These are phyloP conservation scores for Suillus fuscotomentosus DNA, from an alignment of 768 basidiomycete species.

Conservation along the genomic window DNA sequence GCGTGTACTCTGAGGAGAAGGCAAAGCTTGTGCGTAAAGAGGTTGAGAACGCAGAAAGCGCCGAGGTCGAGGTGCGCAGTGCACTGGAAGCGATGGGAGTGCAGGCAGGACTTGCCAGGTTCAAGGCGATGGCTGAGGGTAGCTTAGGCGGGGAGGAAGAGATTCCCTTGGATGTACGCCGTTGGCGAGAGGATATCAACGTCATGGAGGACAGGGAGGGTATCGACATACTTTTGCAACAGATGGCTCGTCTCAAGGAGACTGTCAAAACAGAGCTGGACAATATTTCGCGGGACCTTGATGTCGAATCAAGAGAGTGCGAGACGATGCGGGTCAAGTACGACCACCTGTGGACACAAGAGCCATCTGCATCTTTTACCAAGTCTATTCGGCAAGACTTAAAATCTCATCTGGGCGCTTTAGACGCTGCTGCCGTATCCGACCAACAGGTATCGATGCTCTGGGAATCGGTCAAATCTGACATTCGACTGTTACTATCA, in stretches of 20 bases:
- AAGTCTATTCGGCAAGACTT: conserved; percentile 75
- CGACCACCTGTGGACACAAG: conserved; percentile 83
- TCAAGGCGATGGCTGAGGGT: conserved; percentile 68
- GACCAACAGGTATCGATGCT: conserved; percentile 73
- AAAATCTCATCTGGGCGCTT: conserved; percentile 66
- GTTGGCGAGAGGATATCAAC: conserved; percentile 73
- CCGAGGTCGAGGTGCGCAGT: conserved; percentile 77
- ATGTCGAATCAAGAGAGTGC: conserved; percentile 82
- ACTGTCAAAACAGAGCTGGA: conserved; percentile 63
- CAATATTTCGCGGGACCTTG: conserved; percentile 61
- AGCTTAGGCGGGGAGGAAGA: conserved; percentile 62
- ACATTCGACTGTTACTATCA: conserved; percentile 62
- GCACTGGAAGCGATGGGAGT: conserved; percentile 82
- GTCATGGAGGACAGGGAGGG: conserved; percentile 66
- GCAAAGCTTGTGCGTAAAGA: conserved; percentile 90
- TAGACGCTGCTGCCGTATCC: conserved; percentile 75
- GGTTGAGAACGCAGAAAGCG: conserved; percentile 81
- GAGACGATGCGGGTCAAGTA: conserved; percentile 87
- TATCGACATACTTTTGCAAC: conserved; percentile 60
- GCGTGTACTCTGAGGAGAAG: conserved; percentile 98
- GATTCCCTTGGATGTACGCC: conserved; percentile 66
- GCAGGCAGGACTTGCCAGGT: conserved; percentile 65
- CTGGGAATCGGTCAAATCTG: conserved; percentile 68
- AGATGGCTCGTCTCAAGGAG: conserved; percentile 59
- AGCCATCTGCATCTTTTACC: conserved; percentile 72